Conservation (phyloP, 192 early-diverging fungal species). For the Rhizoclosmatium sp. region DNA sequence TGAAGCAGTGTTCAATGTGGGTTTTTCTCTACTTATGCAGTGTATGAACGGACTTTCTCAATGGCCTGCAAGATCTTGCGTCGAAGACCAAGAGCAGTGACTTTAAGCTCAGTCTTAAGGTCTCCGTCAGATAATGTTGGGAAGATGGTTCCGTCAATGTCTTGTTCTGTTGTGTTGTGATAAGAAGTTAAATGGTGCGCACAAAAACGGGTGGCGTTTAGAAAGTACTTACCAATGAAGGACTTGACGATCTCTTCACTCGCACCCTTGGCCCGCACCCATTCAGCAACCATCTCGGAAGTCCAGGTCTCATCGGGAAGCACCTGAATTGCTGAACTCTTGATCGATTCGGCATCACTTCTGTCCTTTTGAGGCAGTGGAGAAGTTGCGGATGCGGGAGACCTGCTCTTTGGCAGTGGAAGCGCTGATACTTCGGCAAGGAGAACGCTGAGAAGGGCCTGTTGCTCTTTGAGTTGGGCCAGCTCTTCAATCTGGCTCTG, state of each 20-base stretch:
- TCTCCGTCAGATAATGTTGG: background rate
- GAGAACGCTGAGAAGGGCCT: background rate
- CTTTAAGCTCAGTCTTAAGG: slow-evolving; percentile 1
- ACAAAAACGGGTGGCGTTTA: background rate
- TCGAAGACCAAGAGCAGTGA: background rate
- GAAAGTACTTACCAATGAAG: background rate
- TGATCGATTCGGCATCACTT: background rate
- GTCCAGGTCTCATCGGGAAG: background rate
- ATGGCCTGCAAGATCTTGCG: background rate
- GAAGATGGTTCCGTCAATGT: background rate
- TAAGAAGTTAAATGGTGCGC: background rate
- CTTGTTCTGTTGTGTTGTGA: background rate
- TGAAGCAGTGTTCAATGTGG: background rate
- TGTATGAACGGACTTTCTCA: background rate
- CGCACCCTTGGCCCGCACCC: slow-evolving; percentile 4
- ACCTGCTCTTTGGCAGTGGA: background rate
- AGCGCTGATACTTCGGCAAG: background rate
- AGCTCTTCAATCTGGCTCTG: background rate
- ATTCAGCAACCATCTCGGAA: slow-evolving; percentile 20
- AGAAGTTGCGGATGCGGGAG: background rate
- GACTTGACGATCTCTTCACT: background rate
- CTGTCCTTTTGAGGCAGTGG: background rate
- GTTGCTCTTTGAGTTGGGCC: background rate
- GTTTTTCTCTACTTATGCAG: background rate
- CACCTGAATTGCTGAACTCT: background rate